Conservation (phyloP, 164 flowering plant genomes). For the Kingdonia uniflora region DNA sequence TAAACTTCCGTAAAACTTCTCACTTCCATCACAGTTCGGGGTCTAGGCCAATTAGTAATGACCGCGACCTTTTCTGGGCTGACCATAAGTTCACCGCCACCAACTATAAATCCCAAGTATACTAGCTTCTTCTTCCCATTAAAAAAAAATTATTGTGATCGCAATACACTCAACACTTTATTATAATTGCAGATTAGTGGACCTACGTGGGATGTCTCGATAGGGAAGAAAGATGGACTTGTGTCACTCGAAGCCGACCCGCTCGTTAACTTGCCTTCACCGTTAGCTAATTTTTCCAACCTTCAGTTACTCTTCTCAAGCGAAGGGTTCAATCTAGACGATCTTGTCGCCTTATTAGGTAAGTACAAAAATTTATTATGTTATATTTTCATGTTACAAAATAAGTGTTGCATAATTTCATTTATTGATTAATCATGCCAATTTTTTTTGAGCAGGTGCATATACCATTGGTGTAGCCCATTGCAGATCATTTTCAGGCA, state of each 20-base stretch:
- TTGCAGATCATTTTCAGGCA: conserved; percentile 25
- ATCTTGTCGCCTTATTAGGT: conserved; percentile 50
- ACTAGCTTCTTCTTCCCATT: too few species aligned
- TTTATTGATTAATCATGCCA: background rate
- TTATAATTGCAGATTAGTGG: conserved; percentile 20
- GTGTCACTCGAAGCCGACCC: conserved; percentile 34
- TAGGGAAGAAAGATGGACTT: conserved; percentile 56
- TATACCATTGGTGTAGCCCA: conserved; percentile 48
- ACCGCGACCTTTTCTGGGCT: too few species aligned
- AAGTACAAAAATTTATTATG: background rate
- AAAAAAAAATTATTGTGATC: too few species aligned
- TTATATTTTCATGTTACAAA: background rate
- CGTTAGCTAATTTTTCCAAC: conserved; percentile 24
- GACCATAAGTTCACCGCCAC: too few species aligned
- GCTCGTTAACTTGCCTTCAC: conserved; percentile 27
- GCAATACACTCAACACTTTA: too few species aligned
- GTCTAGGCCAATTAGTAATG: too few species aligned
- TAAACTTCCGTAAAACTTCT: too few species aligned
- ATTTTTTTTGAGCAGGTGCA: conserved; percentile 18
- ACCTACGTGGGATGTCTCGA: conserved; percentile 35
- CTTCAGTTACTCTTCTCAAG: conserved; percentile 24
- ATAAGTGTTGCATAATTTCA: too few species aligned
- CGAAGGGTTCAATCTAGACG: conserved; percentile 26
- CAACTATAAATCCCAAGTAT: too few species aligned
- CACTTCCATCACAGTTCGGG: too few species aligned